Percentiles rank a stretch among this genome's conserved stretches.
phyloP scores from a whole-genome alignment of 1,284 basidiomycete species.

The Sanghuangporus baumii region DNA sequence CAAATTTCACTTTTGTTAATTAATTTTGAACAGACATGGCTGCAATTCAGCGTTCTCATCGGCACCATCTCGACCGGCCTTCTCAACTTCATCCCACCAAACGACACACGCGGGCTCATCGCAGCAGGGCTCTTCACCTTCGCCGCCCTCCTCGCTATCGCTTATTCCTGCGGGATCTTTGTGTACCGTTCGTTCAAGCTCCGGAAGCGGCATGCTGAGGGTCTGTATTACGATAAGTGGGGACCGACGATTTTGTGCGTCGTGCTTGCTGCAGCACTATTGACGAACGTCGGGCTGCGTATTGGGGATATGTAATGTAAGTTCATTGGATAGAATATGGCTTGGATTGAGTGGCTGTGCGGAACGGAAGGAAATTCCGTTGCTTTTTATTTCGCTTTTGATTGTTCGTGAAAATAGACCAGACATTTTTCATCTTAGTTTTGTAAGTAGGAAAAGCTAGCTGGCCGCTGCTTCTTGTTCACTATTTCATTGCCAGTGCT shows the following conservation, averaged over 20 bases:
- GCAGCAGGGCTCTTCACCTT: constrained; percentile 86
- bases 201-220: constrained; percentile 68
- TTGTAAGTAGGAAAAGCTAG: neutral
- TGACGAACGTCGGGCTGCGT: constrained; percentile 70
- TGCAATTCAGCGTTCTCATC: constrained; percentile 87
- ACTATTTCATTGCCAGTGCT: neutral
- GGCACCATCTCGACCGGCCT: constrained; percentile 86
- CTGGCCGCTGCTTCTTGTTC: neutral
- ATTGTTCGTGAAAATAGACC: neutral
- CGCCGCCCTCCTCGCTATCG: constrained; percentile 83
- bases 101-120: constrained; percentile 76
- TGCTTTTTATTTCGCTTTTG: neutral
- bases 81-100: constrained; percentile 80
- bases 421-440: neutral
- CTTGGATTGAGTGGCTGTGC: neutral
- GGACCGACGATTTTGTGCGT: constrained; percentile 78
- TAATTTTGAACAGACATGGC: constrained; percentile 70
- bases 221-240: constrained; percentile 84
- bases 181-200: constrained; percentile 80
- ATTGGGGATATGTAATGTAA: constrained; percentile 31
- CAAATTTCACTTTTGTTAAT: neutral
- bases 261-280: constrained; percentile 65
- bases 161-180: constrained; percentile 86
- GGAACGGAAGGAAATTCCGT: neutral
- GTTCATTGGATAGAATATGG: neutral